Base-by-base conservation (phyloP, 2,329 filamentous ascomycete genomes). In the Fusarium sp. region DNA sequence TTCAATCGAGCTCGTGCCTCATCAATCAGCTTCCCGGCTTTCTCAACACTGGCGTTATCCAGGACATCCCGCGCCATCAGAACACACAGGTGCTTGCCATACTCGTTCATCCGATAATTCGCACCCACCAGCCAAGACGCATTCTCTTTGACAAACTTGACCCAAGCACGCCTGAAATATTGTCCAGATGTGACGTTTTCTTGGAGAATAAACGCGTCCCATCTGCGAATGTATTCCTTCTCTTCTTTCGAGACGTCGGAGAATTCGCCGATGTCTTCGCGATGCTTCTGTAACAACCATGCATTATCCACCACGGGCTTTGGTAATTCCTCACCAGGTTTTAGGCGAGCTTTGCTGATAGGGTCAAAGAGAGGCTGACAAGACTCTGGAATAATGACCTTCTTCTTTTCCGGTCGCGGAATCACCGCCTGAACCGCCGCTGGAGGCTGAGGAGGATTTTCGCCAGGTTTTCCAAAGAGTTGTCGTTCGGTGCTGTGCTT, bases 281-380 rank as follows among this genome's bases (percentile, higher is more conserved):
- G 85, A 67, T 90, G 89, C 79, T 90, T 90, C 70, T 89, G 88
- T 36, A 89, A 83, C 13, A 90, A 82, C 89, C 89, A 90, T 28
- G 82, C 81, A 64, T 85, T 85, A 75, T 89, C 87, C 8, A 85
- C 80, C 7, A 79, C 79, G 8, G 81, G 79, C 26, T 82, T 82
- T 6, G 86, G 85, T 30, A 90, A 81, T 30, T 84, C 81, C 5
- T 86, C 83, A 6, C 87, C 88, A 3, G 88, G 83, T 38, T 84
- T 82, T 28, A 91, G 82, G 13, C 81, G 81, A 14, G 85, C 84
- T 76, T 89, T 89, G 81, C 87, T 90, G 17, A 90, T 83, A 4
- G 87, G 85, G 75, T 90, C 88, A 67, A 86, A 90, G n/a, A 90
- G 83, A 12, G 85, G 84, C 63, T 89, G 87, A 32, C 84, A 85